Base-by-base conservation (phyloP, 177 flowering plant genomes). In the Vitis hybrid region DNA sequence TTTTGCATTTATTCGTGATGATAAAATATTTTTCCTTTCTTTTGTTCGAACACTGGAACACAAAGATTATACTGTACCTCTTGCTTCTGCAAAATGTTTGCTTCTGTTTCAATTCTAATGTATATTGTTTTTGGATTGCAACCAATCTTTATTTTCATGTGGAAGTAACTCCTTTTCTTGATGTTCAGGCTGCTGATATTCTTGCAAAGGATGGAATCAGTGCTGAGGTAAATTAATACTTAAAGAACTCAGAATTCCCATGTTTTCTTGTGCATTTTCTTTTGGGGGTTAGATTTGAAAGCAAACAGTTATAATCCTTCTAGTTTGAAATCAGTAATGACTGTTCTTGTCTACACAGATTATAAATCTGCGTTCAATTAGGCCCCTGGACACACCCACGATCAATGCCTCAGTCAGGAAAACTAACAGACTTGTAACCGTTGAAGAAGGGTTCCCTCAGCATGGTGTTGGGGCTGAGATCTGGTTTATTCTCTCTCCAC, bases 381-480 rank as follows among this genome's bases (percentile, higher is more conserved):
- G 99, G 54, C 99, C 99, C 6, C 91, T 95, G 12, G 99, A 91
- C 79, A 86, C 92, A 80, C 52, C 82, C 48, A 85, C 99, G 15
- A 90, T 95, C 63, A 93, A 89, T 79, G 85, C 92, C 56, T 95
- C 98, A 17, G 96, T 95, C n/a, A 82, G 93, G 82, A 95, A 91
- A 83, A 93, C 99, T 46, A 93, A 86, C 80, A 83, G 94, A 66
- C 84, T 95, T 58, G 90, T 95, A 10, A 93, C 98, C 15, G 85
- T 95, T 30, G 99, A 95, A 73, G 99, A 93, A 81, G 98, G 97
- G 17, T 87, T 93, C 70, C 98, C 98, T 66, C 99, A 95, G 80
- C 97, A 93, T 78, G 98, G 98, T 63, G 93, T 95, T 73, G 96
- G 97, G 4, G 96, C 98, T 52, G 98, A 95, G 82, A 95, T 95